Conservation (phyloP, 2,329 filamentous ascomycete genomes). For the Chaetomium globosum region DNA sequence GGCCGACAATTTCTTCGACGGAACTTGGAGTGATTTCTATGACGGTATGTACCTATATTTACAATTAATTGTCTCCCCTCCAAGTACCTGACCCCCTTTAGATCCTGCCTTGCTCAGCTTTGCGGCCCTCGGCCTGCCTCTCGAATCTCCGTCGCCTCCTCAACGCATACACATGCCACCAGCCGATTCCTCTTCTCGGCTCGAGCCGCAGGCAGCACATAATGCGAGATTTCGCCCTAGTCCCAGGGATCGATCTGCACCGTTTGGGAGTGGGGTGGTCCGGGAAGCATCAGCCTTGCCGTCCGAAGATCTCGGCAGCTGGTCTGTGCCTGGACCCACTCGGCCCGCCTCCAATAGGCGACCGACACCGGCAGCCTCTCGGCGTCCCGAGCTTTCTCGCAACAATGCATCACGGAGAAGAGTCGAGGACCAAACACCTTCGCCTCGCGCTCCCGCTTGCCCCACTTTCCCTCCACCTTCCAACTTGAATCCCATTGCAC, state of each 20-base stretch:
- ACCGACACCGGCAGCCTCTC: slow-evolving; percentile 12
- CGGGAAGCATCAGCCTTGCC: neutral
- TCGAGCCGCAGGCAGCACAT: neutral
- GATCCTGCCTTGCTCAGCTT: slow-evolving; percentile 12
- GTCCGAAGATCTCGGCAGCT: slow-evolving; percentile 3
- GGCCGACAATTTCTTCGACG: slow-evolving; percentile 30
- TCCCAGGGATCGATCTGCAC: neutral
- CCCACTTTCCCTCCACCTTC: neutral
- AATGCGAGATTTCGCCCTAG: neutral
- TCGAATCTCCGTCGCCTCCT: neutral
- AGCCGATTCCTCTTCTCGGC: neutral
- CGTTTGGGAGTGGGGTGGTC: neutral
- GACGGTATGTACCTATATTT: slow-evolving; percentile 21
- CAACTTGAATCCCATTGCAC: neutral
- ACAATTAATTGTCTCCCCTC: neutral
- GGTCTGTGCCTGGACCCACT: slow-evolving; percentile 16
- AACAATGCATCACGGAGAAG: slow-evolving; percentile 2
- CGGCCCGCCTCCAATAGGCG: slow-evolving; percentile 18
- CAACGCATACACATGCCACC: neutral
- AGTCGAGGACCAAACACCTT: neutral
- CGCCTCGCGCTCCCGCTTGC: neutral
- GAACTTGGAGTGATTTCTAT: slow-evolving; percentile 27
- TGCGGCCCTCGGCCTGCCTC: slow-evolving; percentile 12
- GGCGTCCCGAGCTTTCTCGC: slow-evolving; percentile 17
- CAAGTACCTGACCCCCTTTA: neutral